A percentile compares a stretch with the other conserved stretches of the same genome.
Conservation (phyloP, 306 rosid genomes). For the Dalbergia cultrata region DNA sequence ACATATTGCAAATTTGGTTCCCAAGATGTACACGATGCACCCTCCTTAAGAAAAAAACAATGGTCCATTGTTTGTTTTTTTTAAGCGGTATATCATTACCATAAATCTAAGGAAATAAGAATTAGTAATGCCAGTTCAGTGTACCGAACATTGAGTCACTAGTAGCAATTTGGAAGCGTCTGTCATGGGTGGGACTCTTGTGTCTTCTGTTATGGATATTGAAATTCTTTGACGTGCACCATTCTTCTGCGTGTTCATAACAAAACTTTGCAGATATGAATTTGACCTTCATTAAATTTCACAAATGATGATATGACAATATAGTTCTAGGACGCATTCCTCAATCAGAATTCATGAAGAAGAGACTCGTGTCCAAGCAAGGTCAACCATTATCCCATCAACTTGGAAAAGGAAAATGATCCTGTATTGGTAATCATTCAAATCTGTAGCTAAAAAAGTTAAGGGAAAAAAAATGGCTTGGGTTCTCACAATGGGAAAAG, state of each 20-base stretch:
- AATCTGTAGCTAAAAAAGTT: background rate
- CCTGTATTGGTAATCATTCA: slow-evolving; percentile 1
- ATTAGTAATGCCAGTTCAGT: background rate
- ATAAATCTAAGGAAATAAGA: background rate
- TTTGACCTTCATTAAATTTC: too few relatives aligned
- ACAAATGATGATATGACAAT: background rate
- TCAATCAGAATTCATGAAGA: slow-evolving; percentile 22
- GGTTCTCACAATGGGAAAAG: slow-evolving; percentile 14
- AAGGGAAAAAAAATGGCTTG: background rate
- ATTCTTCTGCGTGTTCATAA: background rate
- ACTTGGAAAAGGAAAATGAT: slow-evolving; percentile 12
- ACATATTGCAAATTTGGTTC: background rate
- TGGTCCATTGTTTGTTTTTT: background rate
- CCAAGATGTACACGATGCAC: background rate
- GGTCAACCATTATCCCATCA: slow-evolving; percentile 20
- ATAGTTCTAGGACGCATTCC: background rate
- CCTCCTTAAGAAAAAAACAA: background rate
- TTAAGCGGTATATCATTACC: background rate
- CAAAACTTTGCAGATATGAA: background rate
- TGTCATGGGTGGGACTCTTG: background rate
- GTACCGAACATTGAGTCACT: background rate
- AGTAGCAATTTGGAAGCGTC: background rate
- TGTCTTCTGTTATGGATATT: background rate
- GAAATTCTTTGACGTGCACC: background rate
- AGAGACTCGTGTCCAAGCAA: background rate